Base-by-base conservation (phyloP, 2,329 filamentous ascomycete genomes). In the Colletotrichum lini region DNA sequence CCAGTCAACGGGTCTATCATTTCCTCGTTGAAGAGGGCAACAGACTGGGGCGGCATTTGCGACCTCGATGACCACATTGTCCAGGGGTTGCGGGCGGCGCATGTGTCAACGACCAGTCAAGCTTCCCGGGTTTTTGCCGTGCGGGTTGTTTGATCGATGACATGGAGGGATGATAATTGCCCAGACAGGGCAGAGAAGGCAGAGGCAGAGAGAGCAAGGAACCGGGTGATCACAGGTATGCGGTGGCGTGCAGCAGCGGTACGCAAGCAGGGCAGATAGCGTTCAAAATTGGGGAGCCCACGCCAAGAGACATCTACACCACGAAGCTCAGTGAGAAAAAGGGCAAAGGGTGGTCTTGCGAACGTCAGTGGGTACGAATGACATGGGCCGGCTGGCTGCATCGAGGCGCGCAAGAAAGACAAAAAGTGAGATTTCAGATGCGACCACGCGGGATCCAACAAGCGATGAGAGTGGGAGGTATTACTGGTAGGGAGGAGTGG, bases 361-460 rank as follows among this genome's bases (percentile, higher is more conserved):
- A 53, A 65, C 60, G 62, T 53, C 54, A 70, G 61, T 60, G 61
- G 44, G 44, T 45, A 45, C n/a, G 16, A 18, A n/a, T 45, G 44
- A 18, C 44, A 16, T 45, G 16, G 18, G 65, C 49, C 59, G 67
- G 61, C 53, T 65, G 61, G 67, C 67, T 65, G 67, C 67, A 65
- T 65, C 61, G 61, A 53, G 66, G 53, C 45, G 61, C 67, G 54
- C 18, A 44, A n/a, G 40, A 65, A 62, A 59, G 66, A 38, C 35
- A 38, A 63, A 67, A 42, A 23, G 59, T 42, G 50, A 68, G 68
- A 63, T 71, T 67, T 42, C 52, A 68, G 68, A 71, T 71, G 68
- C 59, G 69, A 72, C 57, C 50, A 52, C 26, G n/a, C 56, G 38
- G 60, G 59, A 26, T 16, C 47, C 35, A 62, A 42, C 35, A 30